Conservation (phyloP, 163 green algal species). For the Prototheca stagnorum region DNA sequence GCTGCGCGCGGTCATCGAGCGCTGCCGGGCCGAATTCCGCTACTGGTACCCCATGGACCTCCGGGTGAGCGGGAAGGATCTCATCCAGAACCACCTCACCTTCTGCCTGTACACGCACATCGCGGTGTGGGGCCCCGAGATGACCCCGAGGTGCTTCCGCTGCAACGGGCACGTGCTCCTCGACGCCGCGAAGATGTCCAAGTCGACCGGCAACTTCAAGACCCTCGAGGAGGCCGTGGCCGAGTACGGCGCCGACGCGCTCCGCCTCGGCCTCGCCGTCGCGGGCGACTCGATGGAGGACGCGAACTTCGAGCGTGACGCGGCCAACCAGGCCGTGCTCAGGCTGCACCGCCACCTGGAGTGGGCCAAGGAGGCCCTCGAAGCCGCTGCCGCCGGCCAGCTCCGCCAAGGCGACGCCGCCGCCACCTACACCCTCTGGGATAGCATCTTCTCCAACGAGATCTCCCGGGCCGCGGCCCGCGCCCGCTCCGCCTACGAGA, state of each 20-base stretch:
- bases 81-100: constrained; percentile 97
- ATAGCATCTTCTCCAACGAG: constrained; percentile 85
- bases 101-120: constrained; percentile 97
- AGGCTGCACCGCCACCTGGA: constrained; percentile 79
- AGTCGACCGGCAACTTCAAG: constrained; percentile 90
- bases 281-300: constrained; percentile 92
- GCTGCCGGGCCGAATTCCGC: constrained; percentile 70
- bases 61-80: constrained; percentile 86
- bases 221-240: constrained; percentile 66
- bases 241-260: constrained; percentile 47
- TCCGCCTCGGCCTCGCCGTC: constrained; percentile 78
- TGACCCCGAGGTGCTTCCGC: constrained; percentile 71
- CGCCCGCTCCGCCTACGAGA: constrained; percentile 52
- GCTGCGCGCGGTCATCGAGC: constrained; percentile 26
- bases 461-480: constrained; percentile 54
- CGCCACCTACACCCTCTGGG: constrained; percentile 31
- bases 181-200: constrained; percentile 97
- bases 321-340: constrained; percentile 86
- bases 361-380: constrained; percentile 75
- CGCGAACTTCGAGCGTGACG: constrained; percentile 90
- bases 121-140: constrained; percentile 59
- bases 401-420: not conserved
- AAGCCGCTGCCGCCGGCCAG: not conserved
- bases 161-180: constrained; percentile 96
- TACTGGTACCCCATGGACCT: constrained; percentile 99